Evolutionary conservation across 2,329 filamentous ascomycete species (phyloP), one percentile per base, ranked within the genome.

Genomic region (Fusarium coicis): DNA sequence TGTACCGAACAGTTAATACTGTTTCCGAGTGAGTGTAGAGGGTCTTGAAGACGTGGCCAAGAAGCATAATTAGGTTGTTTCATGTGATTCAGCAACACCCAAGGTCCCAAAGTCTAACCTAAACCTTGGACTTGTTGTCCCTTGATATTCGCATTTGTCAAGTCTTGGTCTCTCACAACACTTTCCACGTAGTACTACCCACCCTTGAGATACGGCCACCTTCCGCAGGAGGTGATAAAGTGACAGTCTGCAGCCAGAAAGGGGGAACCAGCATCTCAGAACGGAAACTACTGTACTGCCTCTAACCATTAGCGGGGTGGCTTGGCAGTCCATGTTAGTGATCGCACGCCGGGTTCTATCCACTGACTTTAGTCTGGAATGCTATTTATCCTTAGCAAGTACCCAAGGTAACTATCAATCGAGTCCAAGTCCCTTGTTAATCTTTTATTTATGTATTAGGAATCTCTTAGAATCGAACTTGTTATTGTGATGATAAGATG

Each of bases 201-300:
- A 58, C 66, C 42, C 37, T 49, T 30, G 34, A 54, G 57, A 52
- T 43, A 30, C 53, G 42, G 47, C 63, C 40, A 68, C 47, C 54
- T 63, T 30, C 53, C 63, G 53, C 11, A 52, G 50, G 36, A 47
- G 47, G 42, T 55, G 43, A 57, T 53, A 28, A 39, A 47, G 18
- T 58, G 49, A 54, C 26, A 28, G 49, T 21, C 34, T 60, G 47
- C 60, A 62, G 55, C 65, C 36, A 67, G 57, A 74, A 71, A 71
- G 52, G 70, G 70, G 70, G 66, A 71, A 56, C 39, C 49, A 37
- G 32, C 65, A 66, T 71, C 70, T 73, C 62, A 61, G 70, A 68
- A 49, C 66, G 70, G 66, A 58, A 71, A 63, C 71, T 71, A 74
- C 63, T 70, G 44, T 49, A 56, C 43, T 65, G 70, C 59, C 34